A percentile compares a stretch with the other conserved stretches of the same genome.
phyloP scores from a whole-genome alignment of 2,329 filamentous ascomycete genomes.

The Diaporthe vexans region DNA sequence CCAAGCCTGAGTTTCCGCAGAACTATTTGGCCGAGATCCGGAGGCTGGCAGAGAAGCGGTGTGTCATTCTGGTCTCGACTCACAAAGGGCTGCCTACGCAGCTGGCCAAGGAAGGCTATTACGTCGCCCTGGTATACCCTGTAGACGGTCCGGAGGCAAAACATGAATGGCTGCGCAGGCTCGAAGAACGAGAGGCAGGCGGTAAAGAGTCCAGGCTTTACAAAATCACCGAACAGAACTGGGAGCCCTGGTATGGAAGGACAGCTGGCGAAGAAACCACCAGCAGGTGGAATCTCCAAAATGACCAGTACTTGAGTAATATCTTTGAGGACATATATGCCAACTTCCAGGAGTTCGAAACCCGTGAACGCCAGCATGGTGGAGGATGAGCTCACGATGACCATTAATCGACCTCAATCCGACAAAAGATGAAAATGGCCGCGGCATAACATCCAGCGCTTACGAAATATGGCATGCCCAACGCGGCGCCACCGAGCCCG shows the following conservation, averaged over 20 bases:
- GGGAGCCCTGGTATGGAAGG: constrained; percentile 33
- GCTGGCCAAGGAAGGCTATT: constrained; percentile 32
- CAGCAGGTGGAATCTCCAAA: constrained; percentile 11
- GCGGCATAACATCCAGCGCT: constrained; percentile 55
- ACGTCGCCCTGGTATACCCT: constrained; percentile 38
- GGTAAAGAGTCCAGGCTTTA: constrained; percentile 35
- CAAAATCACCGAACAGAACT: constrained; percentile 23
- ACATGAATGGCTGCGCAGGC: constrained; percentile 33
- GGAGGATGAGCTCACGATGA: background rate
- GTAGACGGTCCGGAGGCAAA: constrained; percentile 16
- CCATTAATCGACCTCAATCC: constrained; percentile 18
- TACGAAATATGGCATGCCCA: constrained; percentile 58
- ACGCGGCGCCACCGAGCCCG: constrained; percentile 50
- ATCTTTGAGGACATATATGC: constrained; percentile 23
- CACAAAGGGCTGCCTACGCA: constrained; percentile 25
- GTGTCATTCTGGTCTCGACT: constrained; percentile 34
- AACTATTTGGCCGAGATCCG: constrained; percentile 36
- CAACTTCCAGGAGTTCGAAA: constrained; percentile 12
- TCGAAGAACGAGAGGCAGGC: constrained; percentile 31
- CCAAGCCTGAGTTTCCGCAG: constrained; percentile 27
- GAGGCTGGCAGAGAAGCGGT: constrained; percentile 22
- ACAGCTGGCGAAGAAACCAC: constrained; percentile 25
- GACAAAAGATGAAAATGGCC: constrained; percentile 52
- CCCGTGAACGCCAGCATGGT: background rate
- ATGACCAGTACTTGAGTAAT: constrained; percentile 28